Evolutionary conservation across 108 stramenopile species (phyloP).

Genomic region (Nitzschia sp.): DNA sequence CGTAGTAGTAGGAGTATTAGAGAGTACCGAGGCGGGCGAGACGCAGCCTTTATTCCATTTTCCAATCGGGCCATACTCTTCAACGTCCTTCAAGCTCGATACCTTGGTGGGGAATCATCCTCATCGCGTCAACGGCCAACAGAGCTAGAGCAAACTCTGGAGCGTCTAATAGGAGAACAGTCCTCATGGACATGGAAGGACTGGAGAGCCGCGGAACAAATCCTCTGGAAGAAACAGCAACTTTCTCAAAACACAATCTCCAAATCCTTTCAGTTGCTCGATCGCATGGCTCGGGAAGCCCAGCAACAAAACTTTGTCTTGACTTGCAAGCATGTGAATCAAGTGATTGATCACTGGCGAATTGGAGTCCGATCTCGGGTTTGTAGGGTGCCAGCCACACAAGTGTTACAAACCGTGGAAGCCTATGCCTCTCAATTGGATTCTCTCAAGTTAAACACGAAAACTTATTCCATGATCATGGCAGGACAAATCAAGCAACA

Average conservation of each 20-base stretch:
- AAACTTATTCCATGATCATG: constrained; percentile 24
- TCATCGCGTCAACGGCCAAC: too few relatives aligned
- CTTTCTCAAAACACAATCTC: background rate
- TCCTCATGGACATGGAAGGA: background rate
- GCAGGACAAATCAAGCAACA: constrained; percentile 21
- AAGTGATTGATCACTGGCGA: constrained; percentile 10
- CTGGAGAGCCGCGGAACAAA: background rate
- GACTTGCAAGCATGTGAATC: constrained; percentile 1
- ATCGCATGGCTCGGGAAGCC: constrained; percentile 8
- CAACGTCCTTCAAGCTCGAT: background rate
- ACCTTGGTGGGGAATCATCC: too few relatives aligned
- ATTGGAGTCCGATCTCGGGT: constrained; percentile 6
- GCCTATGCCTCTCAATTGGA: background rate
- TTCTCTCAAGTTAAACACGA: constrained; percentile 9
- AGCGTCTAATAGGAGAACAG: background rate
- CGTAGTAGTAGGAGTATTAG: too few relatives aligned
- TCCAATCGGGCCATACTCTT: too few relatives aligned
- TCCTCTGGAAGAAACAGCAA: background rate
- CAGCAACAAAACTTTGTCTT: background rate
- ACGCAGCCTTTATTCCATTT: too few relatives aligned
- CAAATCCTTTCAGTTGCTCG: constrained; percentile 6
- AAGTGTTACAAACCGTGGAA: background rate
- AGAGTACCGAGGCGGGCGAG: too few relatives aligned
- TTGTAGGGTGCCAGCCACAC: constrained; percentile 1
- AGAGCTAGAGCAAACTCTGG: too few relatives aligned